A percentile compares a stretch with the other conserved stretches of the same genome.
Conservation (phyloP, 1,284 basidiomycete species). For the Apiotrichum mycotoxinovorans region DNA sequence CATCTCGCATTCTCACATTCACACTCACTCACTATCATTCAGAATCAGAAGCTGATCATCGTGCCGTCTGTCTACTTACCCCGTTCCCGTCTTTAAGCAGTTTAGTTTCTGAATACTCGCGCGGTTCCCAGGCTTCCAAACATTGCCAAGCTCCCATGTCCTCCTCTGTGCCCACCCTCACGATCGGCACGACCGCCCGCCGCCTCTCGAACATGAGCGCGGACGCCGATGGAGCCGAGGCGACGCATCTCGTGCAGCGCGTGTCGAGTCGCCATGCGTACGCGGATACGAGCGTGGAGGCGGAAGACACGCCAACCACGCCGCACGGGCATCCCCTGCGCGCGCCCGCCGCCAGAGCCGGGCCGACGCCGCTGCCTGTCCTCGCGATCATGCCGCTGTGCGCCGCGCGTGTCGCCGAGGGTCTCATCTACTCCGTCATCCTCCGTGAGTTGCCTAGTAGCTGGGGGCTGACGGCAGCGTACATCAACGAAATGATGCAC, state of each 20-base stretch:
- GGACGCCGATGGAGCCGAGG: too few species aligned
- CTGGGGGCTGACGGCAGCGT: slow-evolving; percentile 17
- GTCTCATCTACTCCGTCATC: slow-evolving; percentile 37
- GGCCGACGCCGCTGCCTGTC: slow-evolving; percentile 30
- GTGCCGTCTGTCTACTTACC: too few species aligned
- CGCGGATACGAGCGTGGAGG: neutral
- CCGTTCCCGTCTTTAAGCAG: too few species aligned
- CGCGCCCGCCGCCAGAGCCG: neutral
- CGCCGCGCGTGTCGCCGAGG: slow-evolving; percentile 32
- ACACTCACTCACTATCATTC: too few species aligned
- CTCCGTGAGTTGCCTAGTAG: slow-evolving; percentile 21
- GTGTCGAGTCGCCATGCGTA: neutral
- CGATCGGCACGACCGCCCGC: too few species aligned
- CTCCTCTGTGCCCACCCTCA: too few species aligned
- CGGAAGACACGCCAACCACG: slow-evolving; percentile 2
- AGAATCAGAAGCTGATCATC: too few species aligned
- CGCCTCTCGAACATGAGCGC: too few species aligned
- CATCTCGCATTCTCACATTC: too few species aligned
- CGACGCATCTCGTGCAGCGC: neutral
- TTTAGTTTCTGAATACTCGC: neutral
- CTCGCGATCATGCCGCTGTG: slow-evolving; percentile 32
- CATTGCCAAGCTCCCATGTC: too few species aligned
- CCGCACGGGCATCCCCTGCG: slow-evolving; percentile 10
- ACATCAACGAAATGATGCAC: slow-evolving; percentile 43
- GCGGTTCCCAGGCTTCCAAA: neutral